These are phyloP conservation scores for Vanderwaltozyma verrucispora DNA, from an alignment of 805 yeast species.

Conservation along the genomic window DNA sequence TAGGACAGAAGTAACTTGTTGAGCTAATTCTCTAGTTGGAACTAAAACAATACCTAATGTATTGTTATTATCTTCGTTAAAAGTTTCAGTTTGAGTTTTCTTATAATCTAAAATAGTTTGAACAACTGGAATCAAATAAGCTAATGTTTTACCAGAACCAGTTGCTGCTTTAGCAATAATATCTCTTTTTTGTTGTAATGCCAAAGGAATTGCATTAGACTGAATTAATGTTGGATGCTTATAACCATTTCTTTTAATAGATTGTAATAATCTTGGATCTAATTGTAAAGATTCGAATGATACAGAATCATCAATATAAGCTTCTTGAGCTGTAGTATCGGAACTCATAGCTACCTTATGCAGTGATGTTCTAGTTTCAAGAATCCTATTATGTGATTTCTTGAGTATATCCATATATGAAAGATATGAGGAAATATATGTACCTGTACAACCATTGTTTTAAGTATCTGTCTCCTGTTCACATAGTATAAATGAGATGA, in stretches of 20 bases:
- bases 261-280: slow-evolving; percentile 78
- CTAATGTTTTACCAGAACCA: slow-evolving; percentile 93
- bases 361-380: too few relatives aligned
- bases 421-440: too few relatives aligned
- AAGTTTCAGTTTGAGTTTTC: slow-evolving; percentile 17
- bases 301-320: slow-evolving; percentile 59
- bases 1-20: slow-evolving; percentile 67
- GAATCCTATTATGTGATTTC: too few relatives aligned
- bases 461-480: too few relatives aligned
- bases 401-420: too few relatives aligned
- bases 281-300: slow-evolving; percentile 68
- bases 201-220: slow-evolving; percentile 83
- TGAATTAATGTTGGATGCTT: slow-evolving; percentile 85
- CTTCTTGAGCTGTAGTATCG: slow-evolving; percentile 44
- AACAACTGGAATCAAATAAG: slow-evolving; percentile 78
- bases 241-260: slow-evolving; percentile 70
- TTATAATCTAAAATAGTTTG: slow-evolving; percentile 54
- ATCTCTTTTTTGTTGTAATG: slow-evolving; percentile 82
- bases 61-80: slow-evolving; percentile 13
- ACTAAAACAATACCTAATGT: slow-evolving; percentile 64
- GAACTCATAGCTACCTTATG: too few relatives aligned
- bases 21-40: slow-evolving; percentile 87
- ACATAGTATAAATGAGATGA: slow-evolving; percentile 7
- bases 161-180: slow-evolving; percentile 90
- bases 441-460: too few relatives aligned